Conservation (phyloP, 2,329 filamentous ascomycete genomes). For the Mariannaea elegans region DNA sequence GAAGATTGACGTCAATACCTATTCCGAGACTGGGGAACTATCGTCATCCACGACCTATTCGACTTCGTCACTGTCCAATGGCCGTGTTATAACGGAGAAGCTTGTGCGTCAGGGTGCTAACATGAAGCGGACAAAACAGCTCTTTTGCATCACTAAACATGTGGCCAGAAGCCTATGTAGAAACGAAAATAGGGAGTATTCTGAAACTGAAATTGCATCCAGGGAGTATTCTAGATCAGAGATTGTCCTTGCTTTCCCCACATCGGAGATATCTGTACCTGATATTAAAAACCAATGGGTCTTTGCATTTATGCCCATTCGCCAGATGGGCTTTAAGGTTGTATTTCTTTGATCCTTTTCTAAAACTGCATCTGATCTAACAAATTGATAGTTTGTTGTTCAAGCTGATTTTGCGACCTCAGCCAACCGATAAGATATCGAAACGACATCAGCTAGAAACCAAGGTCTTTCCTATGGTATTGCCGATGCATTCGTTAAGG, state of each 20-base stretch:
- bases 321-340: conserved; percentile 53
- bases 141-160: conserved; percentile 42
- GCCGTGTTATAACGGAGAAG: conserved; percentile 9
- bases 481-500: neutral
- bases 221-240: conserved; percentile 33
- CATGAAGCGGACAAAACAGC: conserved; percentile 12
- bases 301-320: conserved; percentile 58
- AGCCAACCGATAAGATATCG: conserved; percentile 55
- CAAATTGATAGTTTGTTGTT: conserved; percentile 52
- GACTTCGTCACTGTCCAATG: neutral
- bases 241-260: conserved; percentile 57
- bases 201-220: conserved; percentile 23
- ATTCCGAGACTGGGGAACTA: conserved; percentile 29
- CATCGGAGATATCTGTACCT: conserved; percentile 44
- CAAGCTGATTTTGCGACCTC: conserved; percentile 60
- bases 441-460: conserved; percentile 50
- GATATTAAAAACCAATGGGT: conserved; percentile 51
- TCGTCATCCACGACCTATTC: conserved; percentile 20
- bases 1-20: conserved; percentile 43
- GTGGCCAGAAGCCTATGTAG: conserved; percentile 40
- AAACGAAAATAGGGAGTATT: conserved; percentile 46
- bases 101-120: conserved; percentile 1
- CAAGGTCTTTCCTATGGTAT: conserved; percentile 39
- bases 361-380: neutral
- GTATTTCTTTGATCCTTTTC: neutral